phyloP scores from a whole-genome alignment of 2,329 filamentous ascomycete species.

The Alternaria angustiovoidea region DNA sequence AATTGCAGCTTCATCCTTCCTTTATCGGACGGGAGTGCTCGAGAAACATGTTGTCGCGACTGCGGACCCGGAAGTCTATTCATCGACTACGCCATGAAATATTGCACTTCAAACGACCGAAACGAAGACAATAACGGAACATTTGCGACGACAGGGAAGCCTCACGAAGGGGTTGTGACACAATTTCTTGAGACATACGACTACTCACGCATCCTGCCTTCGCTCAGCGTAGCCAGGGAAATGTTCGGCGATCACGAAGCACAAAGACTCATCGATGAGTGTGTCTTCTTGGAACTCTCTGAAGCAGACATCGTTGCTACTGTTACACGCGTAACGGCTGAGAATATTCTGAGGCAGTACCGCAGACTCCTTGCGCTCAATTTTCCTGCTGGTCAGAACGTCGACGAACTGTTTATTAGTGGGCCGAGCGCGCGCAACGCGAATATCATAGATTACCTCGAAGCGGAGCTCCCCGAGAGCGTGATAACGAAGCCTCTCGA shows the following conservation, averaged over 20 bases:
- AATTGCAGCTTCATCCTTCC: constrained; percentile 69
- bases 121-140: constrained; percentile 63
- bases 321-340: constrained; percentile 66
- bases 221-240: constrained; percentile 67
- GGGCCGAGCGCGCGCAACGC: constrained; percentile 66
- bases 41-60: constrained; percentile 60
- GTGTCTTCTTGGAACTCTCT: constrained; percentile 54
- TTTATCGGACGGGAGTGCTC: constrained; percentile 50
- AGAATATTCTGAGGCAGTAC: constrained; percentile 64
- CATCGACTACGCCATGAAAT: constrained; percentile 65
- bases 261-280: constrained; percentile 60
- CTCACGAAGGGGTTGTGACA: constrained; percentile 62
- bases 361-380: constrained; percentile 56
- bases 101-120: constrained; percentile 60
- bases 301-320: constrained; percentile 65
- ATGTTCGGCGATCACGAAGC: constrained; percentile 67
- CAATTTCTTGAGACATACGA: constrained; percentile 57
- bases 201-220: constrained; percentile 62
- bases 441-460: constrained; percentile 64
- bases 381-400: constrained; percentile 44
- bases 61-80: constrained; percentile 66
- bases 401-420: constrained; percentile 68
- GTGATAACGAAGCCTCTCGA: constrained; percentile 63
- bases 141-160: constrained; percentile 59
- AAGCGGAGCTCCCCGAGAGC: constrained; percentile 58